Conservation (phyloP, 1,284 basidiomycete genomes). For the Inonotus obliquus region DNA sequence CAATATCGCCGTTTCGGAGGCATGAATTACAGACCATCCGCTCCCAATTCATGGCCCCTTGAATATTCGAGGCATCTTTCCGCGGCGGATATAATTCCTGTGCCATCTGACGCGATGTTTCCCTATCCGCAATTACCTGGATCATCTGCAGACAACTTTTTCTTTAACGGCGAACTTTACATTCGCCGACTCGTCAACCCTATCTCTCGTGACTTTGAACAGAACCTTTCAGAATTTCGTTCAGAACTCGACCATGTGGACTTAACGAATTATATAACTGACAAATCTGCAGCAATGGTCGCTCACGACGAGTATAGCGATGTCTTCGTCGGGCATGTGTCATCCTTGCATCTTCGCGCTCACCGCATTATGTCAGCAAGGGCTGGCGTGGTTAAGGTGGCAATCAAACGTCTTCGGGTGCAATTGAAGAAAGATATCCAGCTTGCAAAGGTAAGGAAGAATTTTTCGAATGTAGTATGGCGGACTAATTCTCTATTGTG, state of each 20-base stretch:
- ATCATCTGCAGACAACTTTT: too few relatives aligned
- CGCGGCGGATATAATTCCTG: too few relatives aligned
- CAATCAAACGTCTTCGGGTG: slow-evolving; percentile 10
- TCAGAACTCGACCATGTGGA: not conserved
- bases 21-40: too few relatives aligned
- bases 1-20: too few relatives aligned
- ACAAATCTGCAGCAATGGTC: not conserved
- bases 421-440: not conserved
- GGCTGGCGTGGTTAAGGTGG: not conserved
- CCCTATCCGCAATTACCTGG: too few relatives aligned
- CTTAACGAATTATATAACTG: not conserved
- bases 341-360: not conserved
- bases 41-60: too few relatives aligned
- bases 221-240: too few relatives aligned
- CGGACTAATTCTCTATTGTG: not conserved
- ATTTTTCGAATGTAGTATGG: not conserved
- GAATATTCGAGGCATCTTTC: too few relatives aligned
- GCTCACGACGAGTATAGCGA: slow-evolving; percentile 1
- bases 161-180: too few relatives aligned
- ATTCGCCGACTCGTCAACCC: too few relatives aligned
- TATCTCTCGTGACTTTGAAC: too few relatives aligned
- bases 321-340: not conserved
- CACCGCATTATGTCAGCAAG: not conserved
- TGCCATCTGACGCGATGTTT: too few relatives aligned
- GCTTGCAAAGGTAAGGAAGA: slow-evolving; percentile 2